A percentile compares a stretch with the other conserved stretches of the same genome.
Evolutionary conservation across 306 rosid species (phyloP).

Genomic region (Inga leiocalycina): DNA sequence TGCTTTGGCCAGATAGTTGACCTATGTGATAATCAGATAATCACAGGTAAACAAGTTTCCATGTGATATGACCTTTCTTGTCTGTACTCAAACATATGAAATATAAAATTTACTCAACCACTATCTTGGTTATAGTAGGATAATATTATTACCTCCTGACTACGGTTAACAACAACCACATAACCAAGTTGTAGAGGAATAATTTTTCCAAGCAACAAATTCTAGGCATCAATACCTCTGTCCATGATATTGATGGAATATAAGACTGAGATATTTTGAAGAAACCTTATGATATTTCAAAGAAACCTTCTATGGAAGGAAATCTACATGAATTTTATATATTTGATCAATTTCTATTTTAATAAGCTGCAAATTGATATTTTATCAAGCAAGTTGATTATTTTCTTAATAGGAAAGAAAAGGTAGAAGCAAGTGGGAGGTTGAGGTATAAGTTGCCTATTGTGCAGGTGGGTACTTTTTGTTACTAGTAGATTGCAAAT

Average conservation of each 20-base stretch:
- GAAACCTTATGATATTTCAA: too few relatives aligned
- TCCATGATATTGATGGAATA: slow-evolving; percentile 56
- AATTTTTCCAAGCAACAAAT: slow-evolving; percentile 87
- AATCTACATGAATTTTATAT: too few relatives aligned
- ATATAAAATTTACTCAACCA: slow-evolving; percentile 3
- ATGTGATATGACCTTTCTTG: background rate
- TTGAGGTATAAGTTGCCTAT: too few relatives aligned
- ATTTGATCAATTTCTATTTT: too few relatives aligned
- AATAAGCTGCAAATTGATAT: too few relatives aligned
- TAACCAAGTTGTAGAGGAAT: slow-evolving; percentile 94
- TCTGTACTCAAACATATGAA: slow-evolving; percentile 1
- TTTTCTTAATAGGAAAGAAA: too few relatives aligned
- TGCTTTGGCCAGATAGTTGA: background rate
- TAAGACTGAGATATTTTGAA: too few relatives aligned
- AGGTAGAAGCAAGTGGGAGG: too few relatives aligned
- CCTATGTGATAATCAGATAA: slow-evolving; percentile 33
- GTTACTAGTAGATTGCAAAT: too few relatives aligned
- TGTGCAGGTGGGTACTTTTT: too few relatives aligned
- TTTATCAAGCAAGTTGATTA: too few relatives aligned
- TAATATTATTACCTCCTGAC: slow-evolving; percentile 83
- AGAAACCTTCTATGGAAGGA: too few relatives aligned
- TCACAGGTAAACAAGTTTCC: background rate
- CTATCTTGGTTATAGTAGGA: background rate
- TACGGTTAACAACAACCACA: slow-evolving; percentile 90
- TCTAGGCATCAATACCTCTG: slow-evolving; percentile 98